Conservation (phyloP, 2,329 filamentous ascomycete genomes). For the Ceratocystis ficicola region DNA sequence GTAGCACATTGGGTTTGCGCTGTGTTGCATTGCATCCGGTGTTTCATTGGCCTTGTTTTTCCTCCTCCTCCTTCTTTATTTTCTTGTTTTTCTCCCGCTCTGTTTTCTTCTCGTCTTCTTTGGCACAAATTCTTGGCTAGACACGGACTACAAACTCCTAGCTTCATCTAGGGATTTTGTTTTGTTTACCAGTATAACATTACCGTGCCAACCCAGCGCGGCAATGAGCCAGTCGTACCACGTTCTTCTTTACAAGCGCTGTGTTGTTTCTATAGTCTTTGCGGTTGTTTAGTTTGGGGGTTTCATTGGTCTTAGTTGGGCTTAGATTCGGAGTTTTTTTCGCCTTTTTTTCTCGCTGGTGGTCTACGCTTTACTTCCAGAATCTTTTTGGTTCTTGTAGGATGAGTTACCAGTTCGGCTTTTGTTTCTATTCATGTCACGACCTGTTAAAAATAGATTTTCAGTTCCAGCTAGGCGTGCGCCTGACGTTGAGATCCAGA, state of each 20-base stretch:
- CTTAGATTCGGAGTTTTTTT: neutral
- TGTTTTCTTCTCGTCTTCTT: neutral
- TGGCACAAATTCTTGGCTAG: too few relatives aligned
- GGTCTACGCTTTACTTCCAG: neutral
- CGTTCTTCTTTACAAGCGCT: neutral
- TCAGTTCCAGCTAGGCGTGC: neutral
- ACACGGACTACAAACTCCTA: too few relatives aligned
- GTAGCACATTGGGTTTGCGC: neutral
- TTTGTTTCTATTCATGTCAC: neutral
- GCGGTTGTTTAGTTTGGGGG: neutral
- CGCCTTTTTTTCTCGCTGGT: neutral
- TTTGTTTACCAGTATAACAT: neutral
- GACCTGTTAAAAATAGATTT: neutral
- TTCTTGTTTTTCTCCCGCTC: neutral
- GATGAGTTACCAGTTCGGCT: neutral
- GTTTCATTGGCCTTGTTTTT: neutral
- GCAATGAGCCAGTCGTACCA: neutral
- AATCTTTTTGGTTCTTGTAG: neutral
- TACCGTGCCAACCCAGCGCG: neutral
- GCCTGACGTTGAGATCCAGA: neutral
- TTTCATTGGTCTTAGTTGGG: neutral
- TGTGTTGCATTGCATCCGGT: constrained; percentile 4
- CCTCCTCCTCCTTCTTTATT: neutral
- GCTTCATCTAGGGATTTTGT: neutral
- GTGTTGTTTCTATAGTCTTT: constrained; percentile 1